phyloP scores from a whole-genome alignment of 2,329 filamentous ascomycete species.

The Aspergillus bombycis region DNA sequence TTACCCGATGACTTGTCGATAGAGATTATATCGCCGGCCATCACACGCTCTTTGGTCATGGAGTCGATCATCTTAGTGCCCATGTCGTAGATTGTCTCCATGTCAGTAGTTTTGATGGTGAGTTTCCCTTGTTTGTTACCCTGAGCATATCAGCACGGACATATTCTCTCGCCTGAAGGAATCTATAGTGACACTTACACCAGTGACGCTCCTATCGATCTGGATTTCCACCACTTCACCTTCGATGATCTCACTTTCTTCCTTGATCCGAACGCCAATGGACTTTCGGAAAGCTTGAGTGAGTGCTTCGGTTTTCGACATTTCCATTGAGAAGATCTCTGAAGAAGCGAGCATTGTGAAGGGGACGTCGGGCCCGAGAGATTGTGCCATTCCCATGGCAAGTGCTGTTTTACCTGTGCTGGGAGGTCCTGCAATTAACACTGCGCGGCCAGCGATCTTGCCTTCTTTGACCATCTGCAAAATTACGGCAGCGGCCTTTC shows the following conservation, averaged over 20 bases:
- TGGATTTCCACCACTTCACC: constrained; percentile 99
- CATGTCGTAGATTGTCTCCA: constrained; percentile 99
- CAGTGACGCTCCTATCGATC: constrained; percentile 94
- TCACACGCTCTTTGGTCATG: constrained; percentile 99
- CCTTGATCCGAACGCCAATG: constrained; percentile 96
- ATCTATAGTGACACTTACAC: constrained; percentile 50
- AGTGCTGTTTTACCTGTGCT: constrained; percentile 98
- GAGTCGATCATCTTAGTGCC: constrained; percentile 99
- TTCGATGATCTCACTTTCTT: constrained; percentile 99
- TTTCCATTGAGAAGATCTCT: constrained; percentile 97
- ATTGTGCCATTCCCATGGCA: constrained; percentile 98
- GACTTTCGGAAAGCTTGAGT: constrained; percentile 99
- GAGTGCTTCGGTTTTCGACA: constrained; percentile 98
- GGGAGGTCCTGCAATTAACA: constrained; percentile 91
- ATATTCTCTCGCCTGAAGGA: background rate
- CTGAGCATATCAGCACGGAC: constrained; percentile 37
- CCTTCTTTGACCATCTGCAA: constrained; percentile 99
- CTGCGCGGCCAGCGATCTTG: constrained; percentile 94
- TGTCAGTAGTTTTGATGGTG: constrained; percentile 98
- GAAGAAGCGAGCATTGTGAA: constrained; percentile 96
- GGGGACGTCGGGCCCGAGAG: constrained; percentile 87
- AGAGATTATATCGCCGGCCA: constrained; percentile 97
- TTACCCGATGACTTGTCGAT: constrained; percentile 99
- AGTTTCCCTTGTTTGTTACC: constrained; percentile 98
- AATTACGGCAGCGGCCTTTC: constrained; percentile 94